Base-by-base conservation (phyloP, 1,284 basidiomycete species). In the Grifola frondosa region DNA sequence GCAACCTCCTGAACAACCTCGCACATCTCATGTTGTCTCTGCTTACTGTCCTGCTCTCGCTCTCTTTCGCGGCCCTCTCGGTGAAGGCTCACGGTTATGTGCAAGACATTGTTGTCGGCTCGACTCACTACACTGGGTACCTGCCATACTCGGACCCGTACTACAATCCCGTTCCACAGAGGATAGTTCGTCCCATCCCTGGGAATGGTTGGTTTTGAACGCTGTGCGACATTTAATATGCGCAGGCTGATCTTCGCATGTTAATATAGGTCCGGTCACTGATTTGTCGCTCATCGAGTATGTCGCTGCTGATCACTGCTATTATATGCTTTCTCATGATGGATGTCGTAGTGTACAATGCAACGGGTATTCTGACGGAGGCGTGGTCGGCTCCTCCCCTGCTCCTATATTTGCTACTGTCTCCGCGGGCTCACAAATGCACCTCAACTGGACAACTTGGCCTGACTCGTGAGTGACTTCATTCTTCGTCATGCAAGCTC, bases 371-470 rank as follows among this genome's bases (percentile, higher is more conserved):
- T 51, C 66, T 7, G 67, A 57, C 11, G 70, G 66, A 28, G 70
- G 68, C 16, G 50, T 54, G 10, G 45, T 60, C 15, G 64, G 60
- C 13, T 70, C 69, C 15, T 63, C 66, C 2, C 75, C 75, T 10
- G 73, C 74, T 13, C 62, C 71, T 5, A 57, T 75, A 24, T 62
- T 59, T 42, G 75, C 66, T 3, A 71, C 70, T 1, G 64, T 74
- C 22, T 65, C 70, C 5, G 71, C 75, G 11, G 75, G 74, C 2
- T 64, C 67, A 8, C 50, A 63, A 22, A 57, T 76, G 20, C 55
- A 63, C 13, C 53, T 77, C 19, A 73, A 75, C 55, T 77, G 74
- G 74, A 76, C 74, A 1, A 63, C 68, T 4, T 77, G 75, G 75
- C 74, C 72, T 1, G 66, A 67, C 32, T 69, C 65, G 43, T 74